Base-by-base conservation (phyloP, 2,329 filamentous ascomycete species). In the Fusarium sororula region DNA sequence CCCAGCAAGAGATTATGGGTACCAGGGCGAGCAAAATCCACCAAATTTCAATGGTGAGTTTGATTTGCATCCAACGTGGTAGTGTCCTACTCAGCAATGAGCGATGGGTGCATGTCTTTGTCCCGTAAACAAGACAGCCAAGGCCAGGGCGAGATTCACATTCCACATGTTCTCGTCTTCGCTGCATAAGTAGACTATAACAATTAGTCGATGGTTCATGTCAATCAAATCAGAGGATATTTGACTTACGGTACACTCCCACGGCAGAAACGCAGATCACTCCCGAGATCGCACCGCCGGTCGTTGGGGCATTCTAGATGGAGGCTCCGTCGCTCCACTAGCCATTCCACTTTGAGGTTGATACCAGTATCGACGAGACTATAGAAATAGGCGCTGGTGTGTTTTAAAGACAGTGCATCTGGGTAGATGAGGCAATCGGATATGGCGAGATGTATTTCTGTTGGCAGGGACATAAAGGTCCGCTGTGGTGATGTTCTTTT, bases 321-420 rank as follows among this genome's bases (percentile, higher is more conserved):
- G 41, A 90, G 84, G 51, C 84, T 87, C 24, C 90, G 87, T 18
- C 92, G 87, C 74, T 92, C 86, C 66, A 93, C 85, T 9, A 94
- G 84, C 92, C 92, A 94, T 65, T 89, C 87, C 18, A 94, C 87
- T 79, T 93, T 93, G 50, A 93, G 84, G 35, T 85, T 81, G 37
- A 93, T 84, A 41, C 90, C 90, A 1, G 92, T 94, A 79, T 91
- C 87, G 69, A 93, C 90, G 4, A 93, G 81, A 54, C 80, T 77
- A 82, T 90, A 91, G 80, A 94, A 91, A 77, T 92, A 86, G 66
- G 87, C 86, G 77, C 83, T 90, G 26, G 88, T 88, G 79, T 93
- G 91, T 77, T 93, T 93, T 22, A 94, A 83, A 0, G 91, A 91
- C 3, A 94, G 85, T 0, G 92, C 92, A 70, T 94, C 92, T 0